Evolutionary conservation across 1,284 basidiomycete species (phyloP).

Genomic region (Pisolithus thermaeus): DNA sequence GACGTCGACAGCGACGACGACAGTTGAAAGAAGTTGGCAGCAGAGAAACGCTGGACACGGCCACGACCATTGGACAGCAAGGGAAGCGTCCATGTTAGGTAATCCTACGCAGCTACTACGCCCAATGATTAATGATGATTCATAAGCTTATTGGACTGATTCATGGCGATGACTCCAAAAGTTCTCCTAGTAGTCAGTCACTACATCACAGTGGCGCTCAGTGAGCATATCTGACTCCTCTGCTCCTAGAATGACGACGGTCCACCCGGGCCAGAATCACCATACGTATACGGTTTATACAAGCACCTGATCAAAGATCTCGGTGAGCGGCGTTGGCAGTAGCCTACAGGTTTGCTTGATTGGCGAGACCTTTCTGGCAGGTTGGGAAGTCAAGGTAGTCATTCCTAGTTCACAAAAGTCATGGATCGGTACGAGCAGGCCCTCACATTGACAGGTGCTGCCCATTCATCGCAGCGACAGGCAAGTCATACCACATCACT

Average conservation of each 20-base stretch:
- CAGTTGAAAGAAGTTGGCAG: not conserved
- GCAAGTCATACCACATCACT: conserved; percentile 81
- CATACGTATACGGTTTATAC: conserved; percentile 80
- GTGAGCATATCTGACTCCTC: conserved; percentile 4
- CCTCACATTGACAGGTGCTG: conserved; percentile 1
- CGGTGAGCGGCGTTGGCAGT: conserved; percentile 35
- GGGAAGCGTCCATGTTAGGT: not conserved
- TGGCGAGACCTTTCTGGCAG: conserved; percentile 29
- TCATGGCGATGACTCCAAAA: conserved; percentile 23
- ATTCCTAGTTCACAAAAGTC: conserved; percentile 85
- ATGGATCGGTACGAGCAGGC: conserved; percentile 65
- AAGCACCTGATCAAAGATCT: conserved; percentile 58
- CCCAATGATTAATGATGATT: too few relatives aligned
- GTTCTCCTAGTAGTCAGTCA: conserved; percentile 55
- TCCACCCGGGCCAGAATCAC: conserved; percentile 73
- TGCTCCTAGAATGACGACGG: conserved; percentile 80
- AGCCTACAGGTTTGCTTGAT: conserved; percentile 1
- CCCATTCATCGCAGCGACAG: conserved; percentile 30
- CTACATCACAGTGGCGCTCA: not conserved
- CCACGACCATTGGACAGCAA: not conserved
- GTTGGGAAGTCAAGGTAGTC: conserved; percentile 87
- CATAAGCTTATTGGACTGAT: not conserved
- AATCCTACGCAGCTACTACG: not conserved
- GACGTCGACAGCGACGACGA: not conserved
- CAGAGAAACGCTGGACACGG: not conserved